phyloP scores from a whole-genome alignment of 2,329 filamentous ascomycete genomes.

The Harringtonia lauricola region DNA sequence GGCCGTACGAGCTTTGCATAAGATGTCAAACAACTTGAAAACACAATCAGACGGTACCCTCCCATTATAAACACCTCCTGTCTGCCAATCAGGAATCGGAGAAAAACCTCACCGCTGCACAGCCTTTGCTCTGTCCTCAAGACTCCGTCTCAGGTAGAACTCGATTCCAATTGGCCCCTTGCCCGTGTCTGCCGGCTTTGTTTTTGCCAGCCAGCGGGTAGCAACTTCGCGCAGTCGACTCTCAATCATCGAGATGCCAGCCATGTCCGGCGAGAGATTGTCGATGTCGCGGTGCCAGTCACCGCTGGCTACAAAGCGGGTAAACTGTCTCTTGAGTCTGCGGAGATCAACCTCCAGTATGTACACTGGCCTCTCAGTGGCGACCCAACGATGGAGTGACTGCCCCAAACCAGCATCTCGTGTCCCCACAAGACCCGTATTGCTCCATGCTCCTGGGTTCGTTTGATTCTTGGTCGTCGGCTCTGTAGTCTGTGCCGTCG shows the following conservation, averaged over 20 bases:
- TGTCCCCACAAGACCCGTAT: too few relatives aligned
- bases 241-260: conserved; percentile 7
- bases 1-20: too few relatives aligned
- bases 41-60: not conserved
- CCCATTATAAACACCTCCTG: not conserved
- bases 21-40: too few relatives aligned
- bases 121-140: conserved; percentile 6
- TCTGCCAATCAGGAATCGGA: not conserved
- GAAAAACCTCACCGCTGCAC: not conserved
- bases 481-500: not conserved
- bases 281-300: not conserved
- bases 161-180: conserved; percentile 3
- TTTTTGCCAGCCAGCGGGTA: conserved; percentile 6
- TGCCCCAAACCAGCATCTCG: too few relatives aligned
- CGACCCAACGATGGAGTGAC: not conserved
- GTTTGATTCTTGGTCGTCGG: not conserved
- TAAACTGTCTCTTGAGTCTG: not conserved
- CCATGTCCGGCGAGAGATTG: conserved; percentile 3
- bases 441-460: not conserved
- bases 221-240: conserved; percentile 4
- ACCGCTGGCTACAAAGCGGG: not conserved
- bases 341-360: conserved; percentile 1
- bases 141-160: conserved; percentile 7
- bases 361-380: not conserved
- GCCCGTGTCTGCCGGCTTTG: not conserved